Base-by-base conservation (phyloP, 768 basidiomycete species). In the Macrolepiota albuminosa region DNA sequence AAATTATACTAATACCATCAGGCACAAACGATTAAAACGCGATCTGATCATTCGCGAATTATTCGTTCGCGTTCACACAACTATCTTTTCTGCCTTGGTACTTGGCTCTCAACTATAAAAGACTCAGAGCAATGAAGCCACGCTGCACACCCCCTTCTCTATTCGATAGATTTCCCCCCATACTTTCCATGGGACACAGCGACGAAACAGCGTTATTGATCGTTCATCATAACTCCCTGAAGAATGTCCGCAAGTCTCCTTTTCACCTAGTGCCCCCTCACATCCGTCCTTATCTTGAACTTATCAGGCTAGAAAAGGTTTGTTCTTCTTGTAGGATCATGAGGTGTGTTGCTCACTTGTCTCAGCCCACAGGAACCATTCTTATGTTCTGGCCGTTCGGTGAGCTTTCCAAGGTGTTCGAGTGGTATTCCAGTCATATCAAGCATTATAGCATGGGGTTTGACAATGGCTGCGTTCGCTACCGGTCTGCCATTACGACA, bases 381-480 rank as follows among this genome's bases (percentile, higher is more conserved):
- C 72, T 83, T 26, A 78, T 81, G 76, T 83, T 81, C 68, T 83
- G 80, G 80, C 80, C 81, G 6, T 83, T 78, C 55, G 78, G 81
- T 81, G 66, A 39, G 54, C 11, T 68, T 56, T 43, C 9, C 36
- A 21, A 49, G n/a, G 16, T 18, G 34, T 3, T 5, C 31, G 24
- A 29, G n/a, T 21, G 8, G 34, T 4, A 21, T 13, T 34, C 34
- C 16, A 18, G n/a, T 55, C 16, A 47, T 49, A 18, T 33, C 26
- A 54, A 31, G 21, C n/a, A 39, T 45, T 48, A 47, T 58, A 80
- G 78, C 76, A 37, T 83, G 80, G 79, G 80, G 78, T 6, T 67
- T 81, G 26, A 83, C 81, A 1, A 80, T 82, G 80, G 79, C 78
- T 24, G 79, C 81, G 5, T 76, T 75, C 61, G 60, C 69, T 14